Base-by-base conservation (phyloP, 148 eudicot genomes). In the Silene latifolia region DNA sequence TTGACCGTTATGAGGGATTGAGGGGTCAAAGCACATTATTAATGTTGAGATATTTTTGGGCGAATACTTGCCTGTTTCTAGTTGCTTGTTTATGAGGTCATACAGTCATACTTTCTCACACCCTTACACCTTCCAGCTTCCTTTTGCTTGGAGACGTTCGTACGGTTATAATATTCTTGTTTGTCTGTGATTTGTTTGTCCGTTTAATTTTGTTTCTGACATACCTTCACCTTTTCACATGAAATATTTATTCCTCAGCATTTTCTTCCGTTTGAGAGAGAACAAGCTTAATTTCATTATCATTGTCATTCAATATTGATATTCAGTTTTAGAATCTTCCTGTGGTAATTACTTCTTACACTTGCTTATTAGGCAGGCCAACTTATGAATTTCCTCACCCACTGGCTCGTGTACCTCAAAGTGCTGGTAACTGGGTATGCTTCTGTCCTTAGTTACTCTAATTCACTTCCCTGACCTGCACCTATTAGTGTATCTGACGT, bases 341-440 rank as follows among this genome's bases (percentile, higher is more conserved):
- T 80, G 62, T 75, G 44, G 66, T 76, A 76, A 29, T 72, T 46
- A 66, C 63, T 65, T 64, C 83, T 76, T 66, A 80, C 83, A 72
- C 69, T 76, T 76, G 63, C 57, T 80, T 76, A 3, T 71, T 87
- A 79, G 88, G 87, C 98, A 94, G 97, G 93, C 98, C 98, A 58
- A 94, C 97, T 9, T 88, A 80, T 82, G 98, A 89, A 77, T 94
- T 94, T 75, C 91, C 98, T 76, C 97, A 92, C 69, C 98, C 98
- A 67, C 66, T 91, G 54, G 95, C 93, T 69, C 97, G 92, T 80
- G 96, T 91, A 71, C 97, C 98, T 74, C 97, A 92, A 76, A 87
- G 85, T 35, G 91, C 92, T 67, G 96, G 90, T 77, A 85, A 94
- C 83, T 88, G 98, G 98, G 97, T 94, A 88, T 75, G 83, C 85